Percentiles rank a stretch among this genome's conserved stretches.
phyloP scores from a whole-genome alignment of 2,329 filamentous ascomycete species.

The Penicillium sclerotigenum region DNA sequence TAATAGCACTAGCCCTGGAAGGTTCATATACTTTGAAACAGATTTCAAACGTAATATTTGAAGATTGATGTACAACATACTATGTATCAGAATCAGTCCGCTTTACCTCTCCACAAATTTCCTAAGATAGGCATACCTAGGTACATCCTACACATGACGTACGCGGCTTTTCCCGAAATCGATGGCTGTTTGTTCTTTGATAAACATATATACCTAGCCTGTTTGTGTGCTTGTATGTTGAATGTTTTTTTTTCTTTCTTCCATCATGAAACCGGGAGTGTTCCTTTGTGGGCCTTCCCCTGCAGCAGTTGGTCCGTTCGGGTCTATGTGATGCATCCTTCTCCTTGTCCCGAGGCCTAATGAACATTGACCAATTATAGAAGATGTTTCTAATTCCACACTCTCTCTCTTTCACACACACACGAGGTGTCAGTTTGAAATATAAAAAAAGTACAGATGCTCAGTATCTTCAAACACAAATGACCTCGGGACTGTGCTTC shows the following conservation, averaged over 20 bases:
- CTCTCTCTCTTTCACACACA: too few species aligned
- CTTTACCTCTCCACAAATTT: background rate
- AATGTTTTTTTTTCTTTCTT: background rate
- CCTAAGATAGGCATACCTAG: background rate
- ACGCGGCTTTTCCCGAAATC: background rate
- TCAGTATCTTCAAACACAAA: background rate
- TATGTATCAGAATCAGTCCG: background rate
- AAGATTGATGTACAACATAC: background rate
- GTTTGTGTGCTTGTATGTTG: background rate
- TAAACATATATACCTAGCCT: background rate
- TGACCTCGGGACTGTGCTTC: background rate
- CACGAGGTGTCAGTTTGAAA: background rate
- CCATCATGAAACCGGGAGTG: slow-evolving; percentile 6
- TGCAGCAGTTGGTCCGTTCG: slow-evolving; percentile 7
- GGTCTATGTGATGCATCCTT: slow-evolving; percentile 1
- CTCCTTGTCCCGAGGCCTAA: background rate
- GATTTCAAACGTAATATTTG: background rate
- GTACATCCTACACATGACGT: background rate
- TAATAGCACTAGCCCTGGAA: background rate
- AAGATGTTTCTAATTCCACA: background rate
- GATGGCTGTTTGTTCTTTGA: background rate
- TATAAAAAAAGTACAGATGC: background rate
- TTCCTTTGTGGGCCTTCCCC: slow-evolving; percentile 7
- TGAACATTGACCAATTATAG: background rate
- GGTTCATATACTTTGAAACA: background rate